phyloP scores from a whole-genome alignment of 169 alveolate genomes.

The Plasmodium chabaudi region DNA sequence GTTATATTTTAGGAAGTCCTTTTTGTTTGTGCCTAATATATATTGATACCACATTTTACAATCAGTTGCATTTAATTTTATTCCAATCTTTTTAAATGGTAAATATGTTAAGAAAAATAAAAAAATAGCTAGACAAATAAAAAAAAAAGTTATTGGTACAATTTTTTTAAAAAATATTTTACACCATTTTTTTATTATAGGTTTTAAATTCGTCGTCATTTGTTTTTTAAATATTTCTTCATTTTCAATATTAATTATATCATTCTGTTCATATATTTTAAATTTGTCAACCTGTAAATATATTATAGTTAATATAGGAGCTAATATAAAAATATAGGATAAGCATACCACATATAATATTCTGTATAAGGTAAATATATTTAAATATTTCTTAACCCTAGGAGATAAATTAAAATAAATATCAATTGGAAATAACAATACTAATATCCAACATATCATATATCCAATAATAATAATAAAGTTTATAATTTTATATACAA shows the following conservation, averaged over 20 bases:
- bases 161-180: conserved; percentile 16
- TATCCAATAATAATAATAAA: conserved; percentile 49
- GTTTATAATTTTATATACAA: background rate
- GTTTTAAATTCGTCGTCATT: background rate
- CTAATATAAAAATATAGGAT: conserved; percentile 6
- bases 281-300: conserved; percentile 7
- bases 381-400: conserved; percentile 8
- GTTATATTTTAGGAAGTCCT: conserved; percentile 8
- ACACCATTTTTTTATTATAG: background rate
- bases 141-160: background rate
- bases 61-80: conserved; percentile 42
- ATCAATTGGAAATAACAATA: conserved; percentile 43
- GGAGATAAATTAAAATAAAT: conserved; percentile 1
- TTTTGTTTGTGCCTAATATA: conserved; percentile 15
- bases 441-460: conserved; percentile 27
- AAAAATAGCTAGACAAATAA: conserved; percentile 1
- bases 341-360: background rate
- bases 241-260: background rate
- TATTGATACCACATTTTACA: conserved; percentile 45
- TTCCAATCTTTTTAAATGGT: conserved; percentile 9
- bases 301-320: conserved; percentile 17
- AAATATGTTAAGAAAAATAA: conserved; percentile 26
- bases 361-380: conserved; percentile 15
- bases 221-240: background rate
- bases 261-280: background rate